Conservation (phyloP, 148 eudicot species). For the Persicaria tinctoria region DNA sequence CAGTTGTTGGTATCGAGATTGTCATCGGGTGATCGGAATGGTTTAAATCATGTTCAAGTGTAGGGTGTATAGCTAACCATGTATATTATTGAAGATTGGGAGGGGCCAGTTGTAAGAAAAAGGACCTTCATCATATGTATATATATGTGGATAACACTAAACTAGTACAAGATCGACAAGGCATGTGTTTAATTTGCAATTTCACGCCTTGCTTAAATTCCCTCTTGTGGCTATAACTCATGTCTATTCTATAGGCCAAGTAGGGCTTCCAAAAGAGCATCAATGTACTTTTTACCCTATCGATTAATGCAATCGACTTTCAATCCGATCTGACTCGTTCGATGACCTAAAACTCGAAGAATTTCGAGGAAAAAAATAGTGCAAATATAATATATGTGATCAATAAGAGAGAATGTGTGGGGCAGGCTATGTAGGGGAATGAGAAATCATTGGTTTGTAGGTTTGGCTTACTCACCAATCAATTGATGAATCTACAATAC, state of each 20-base stretch:
- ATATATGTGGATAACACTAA: not conserved
- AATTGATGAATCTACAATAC: not conserved
- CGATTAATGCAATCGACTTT: too few relatives aligned
- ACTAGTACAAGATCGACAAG: not conserved
- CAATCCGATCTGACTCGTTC: too few relatives aligned
- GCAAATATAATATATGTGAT: not conserved
- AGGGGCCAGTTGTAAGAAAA: too few relatives aligned
- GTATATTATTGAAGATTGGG: too few relatives aligned
- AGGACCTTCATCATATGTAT: not conserved
- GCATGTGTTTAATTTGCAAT: not conserved
- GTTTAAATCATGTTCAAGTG: too few relatives aligned
- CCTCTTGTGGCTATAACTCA: not conserved
- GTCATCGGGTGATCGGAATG: too few relatives aligned
- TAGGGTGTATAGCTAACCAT: too few relatives aligned
- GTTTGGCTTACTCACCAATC: slow-evolving; percentile 8
- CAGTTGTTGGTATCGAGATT: too few relatives aligned
- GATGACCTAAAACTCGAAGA: too few relatives aligned
- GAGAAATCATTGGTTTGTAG: not conserved
- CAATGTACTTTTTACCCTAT: too few relatives aligned
- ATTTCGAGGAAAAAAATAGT: not conserved
- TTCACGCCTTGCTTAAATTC: not conserved
- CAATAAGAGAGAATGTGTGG: not conserved
- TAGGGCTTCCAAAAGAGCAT: too few relatives aligned
- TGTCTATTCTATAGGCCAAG: not conserved
- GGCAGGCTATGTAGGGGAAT: not conserved